Evolutionary conservation across 495 filamentous ascomycete genomes (phyloP).

Genomic region (Hypoxylon perforatum): DNA sequence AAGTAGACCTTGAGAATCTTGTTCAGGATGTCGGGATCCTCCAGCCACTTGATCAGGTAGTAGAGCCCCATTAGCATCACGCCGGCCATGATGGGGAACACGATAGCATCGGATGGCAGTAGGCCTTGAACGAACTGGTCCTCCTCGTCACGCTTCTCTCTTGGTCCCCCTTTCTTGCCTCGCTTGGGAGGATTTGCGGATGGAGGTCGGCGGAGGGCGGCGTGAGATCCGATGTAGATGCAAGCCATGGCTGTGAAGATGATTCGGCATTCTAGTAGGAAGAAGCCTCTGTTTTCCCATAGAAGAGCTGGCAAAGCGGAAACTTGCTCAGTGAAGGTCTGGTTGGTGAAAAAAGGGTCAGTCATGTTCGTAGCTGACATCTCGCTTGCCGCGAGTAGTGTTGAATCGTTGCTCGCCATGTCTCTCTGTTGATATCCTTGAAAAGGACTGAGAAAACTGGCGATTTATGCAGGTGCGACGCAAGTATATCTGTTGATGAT

Average conservation of each 20-base stretch:
- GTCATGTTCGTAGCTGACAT: slow-evolving; percentile 36
- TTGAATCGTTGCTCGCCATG: slow-evolving; percentile 42
- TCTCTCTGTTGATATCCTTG: neutral
- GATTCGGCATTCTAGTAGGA: slow-evolving; percentile 53
- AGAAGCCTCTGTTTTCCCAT: slow-evolving; percentile 69
- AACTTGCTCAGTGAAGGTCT: slow-evolving; percentile 38
- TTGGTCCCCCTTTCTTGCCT: slow-evolving; percentile 52
- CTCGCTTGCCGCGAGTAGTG: slow-evolving; percentile 32
- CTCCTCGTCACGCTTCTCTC: slow-evolving; percentile 67
- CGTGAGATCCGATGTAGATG: slow-evolving; percentile 60
- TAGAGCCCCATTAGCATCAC: slow-evolving; percentile 80
- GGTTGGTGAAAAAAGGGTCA: slow-evolving; percentile 10
- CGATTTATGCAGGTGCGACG: neutral
- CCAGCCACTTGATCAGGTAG: slow-evolving; percentile 87
- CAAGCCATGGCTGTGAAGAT: slow-evolving; percentile 54
- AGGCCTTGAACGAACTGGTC: slow-evolving; percentile 80
- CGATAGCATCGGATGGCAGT: slow-evolving; percentile 80
- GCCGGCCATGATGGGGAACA: slow-evolving; percentile 87
- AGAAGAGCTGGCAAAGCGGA: slow-evolving; percentile 26
- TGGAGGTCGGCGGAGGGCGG: slow-evolving; percentile 74
- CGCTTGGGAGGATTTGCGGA: slow-evolving; percentile 74
- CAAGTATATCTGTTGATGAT: no score
- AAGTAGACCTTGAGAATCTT: slow-evolving; percentile 88
- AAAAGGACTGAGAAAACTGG: neutral
- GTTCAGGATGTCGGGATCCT: slow-evolving; percentile 84